Percentiles rank a stretch among this genome's conserved stretches.
These are phyloP conservation scores for Staphylotrichum tortipilum DNA, from an alignment of 495 filamentous ascomycete species.

Conservation along the genomic window DNA sequence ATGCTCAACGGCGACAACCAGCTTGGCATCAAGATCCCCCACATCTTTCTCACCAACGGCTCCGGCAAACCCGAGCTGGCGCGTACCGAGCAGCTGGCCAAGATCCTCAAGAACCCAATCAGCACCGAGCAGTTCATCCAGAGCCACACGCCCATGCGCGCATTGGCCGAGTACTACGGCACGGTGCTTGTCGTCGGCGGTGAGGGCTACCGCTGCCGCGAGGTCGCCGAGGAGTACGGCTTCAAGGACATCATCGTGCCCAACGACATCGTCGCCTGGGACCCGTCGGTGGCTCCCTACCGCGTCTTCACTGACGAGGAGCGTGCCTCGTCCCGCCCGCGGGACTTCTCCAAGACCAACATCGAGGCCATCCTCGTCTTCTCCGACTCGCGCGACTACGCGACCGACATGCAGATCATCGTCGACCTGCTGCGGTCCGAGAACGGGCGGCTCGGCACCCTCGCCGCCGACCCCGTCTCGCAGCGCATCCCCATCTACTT, in stretches of 20 bases:
- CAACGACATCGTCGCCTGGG: constrained; percentile 58
- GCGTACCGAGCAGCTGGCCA: constrained; percentile 49
- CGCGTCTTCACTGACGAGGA: constrained; percentile 52
- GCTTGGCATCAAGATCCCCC: constrained; percentile 61
- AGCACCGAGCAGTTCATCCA: constrained; percentile 61
- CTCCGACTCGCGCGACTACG: constrained; percentile 76
- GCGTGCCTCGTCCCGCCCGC: constrained; percentile 48
- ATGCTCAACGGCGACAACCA: constrained; percentile 61
- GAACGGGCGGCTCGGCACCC: constrained; percentile 58
- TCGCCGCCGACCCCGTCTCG: constrained; percentile 54
- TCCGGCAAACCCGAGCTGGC: constrained; percentile 54
- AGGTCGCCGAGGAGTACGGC: constrained; percentile 57
- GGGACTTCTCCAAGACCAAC: constrained; percentile 58
- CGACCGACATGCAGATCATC: constrained; percentile 77
- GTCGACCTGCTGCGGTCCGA: constrained; percentile 72
- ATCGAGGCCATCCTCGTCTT: constrained; percentile 80
- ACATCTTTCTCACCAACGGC: constrained; percentile 63
- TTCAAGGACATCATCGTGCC: constrained; percentile 59
- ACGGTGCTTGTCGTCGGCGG: constrained; percentile 60
- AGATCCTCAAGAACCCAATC: constrained; percentile 49
- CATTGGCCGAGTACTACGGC: constrained; percentile 56
- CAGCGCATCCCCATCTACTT: constrained; percentile 69
- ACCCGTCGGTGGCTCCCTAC: constrained; percentile 54
- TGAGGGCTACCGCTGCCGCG: constrained; percentile 56
- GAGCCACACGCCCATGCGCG: constrained; percentile 58